Conservation (phyloP, 2,329 filamentous ascomycete genomes). For the Trichoderma cornu-damae region DNA sequence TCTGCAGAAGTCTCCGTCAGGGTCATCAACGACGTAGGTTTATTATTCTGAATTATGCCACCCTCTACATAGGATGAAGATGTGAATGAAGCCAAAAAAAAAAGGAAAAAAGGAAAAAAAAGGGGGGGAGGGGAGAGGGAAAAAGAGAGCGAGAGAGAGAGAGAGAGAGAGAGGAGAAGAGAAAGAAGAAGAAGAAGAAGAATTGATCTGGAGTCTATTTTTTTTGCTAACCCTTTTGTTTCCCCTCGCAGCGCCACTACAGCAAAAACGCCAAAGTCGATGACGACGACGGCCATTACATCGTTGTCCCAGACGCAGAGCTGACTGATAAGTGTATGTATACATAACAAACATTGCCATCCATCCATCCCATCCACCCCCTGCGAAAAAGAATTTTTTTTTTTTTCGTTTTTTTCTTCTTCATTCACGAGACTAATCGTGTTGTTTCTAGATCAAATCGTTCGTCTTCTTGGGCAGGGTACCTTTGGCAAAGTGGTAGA, state of each 20-base stretch:
- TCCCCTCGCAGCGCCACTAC: conserved; percentile 30
- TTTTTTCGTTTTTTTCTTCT: neutral
- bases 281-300: conserved; percentile 95
- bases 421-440: neutral
- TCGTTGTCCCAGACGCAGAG: conserved; percentile 80
- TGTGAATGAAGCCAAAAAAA: no score
- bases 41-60: neutral
- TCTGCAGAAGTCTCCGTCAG: conserved; percentile 69
- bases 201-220: no score
- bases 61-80: no score
- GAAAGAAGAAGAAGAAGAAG: neutral
- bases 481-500: conserved; percentile 98
- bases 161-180: no score
- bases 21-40: conserved; percentile 58
- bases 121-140: no score
- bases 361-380: neutral
- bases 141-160: no score
- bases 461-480: conserved; percentile 86
- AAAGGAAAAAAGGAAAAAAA: no score
- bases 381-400: no score
- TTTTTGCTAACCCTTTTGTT: neutral
- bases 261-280: conserved; percentile 71
- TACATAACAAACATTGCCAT: neutral
- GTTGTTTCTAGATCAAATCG: conserved; percentile 65
- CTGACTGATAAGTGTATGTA: conserved; percentile 84